Base-by-base conservation (phyloP, 192 early-diverging fungal genomes). In the Linnemannia zychae region DNA sequence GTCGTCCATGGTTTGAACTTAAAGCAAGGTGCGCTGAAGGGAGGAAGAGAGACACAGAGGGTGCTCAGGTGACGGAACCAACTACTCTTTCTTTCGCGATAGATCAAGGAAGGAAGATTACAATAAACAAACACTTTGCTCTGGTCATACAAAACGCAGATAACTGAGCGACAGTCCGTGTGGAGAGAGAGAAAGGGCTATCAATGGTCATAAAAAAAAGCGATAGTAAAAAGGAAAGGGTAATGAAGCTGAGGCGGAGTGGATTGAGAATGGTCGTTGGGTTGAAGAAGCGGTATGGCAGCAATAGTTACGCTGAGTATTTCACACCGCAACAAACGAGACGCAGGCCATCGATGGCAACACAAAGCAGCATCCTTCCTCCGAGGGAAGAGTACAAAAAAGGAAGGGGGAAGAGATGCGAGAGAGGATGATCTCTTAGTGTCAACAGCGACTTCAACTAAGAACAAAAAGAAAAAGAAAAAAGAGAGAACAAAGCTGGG, bases 1-100 rank as follows among this genome's bases (percentile, higher is more conserved):
- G 57, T 63, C 57, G 28, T 12, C 28, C 57, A 33, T 63, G 24
- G 57, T 63, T 63, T 63, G 57, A 63, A 63, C 57, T 63, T n/a
- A 63, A 63, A 63, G 12, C 57, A 63, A 11, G 57, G 57, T 63
- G 24, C 57, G 13, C 1, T 63, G 57, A 31, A 22, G 50, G 50
- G n/a, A 57, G n/a, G 22, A n/a, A 57, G 22, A 7, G 20, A 11
- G 52, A 63, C 57, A 44, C 40, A 44, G 40, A 44, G 40, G 40
- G 3, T 9, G 31, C 57, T 63, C 57, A 63, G 11, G 57, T 63
- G 57, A 63, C 31, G 57, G 11, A 63, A 31, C 57, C 11, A 63
- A 63, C 57, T 13, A 28, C 57, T 33, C 4, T 44, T 9, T 9
- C 7, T n/a, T 57, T 57, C 22, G 24, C n/a, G 9, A 57, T 24